Conservation (phyloP, 225 moss, liverwort and hornwort species). For the Straminergon stramineum region DNA sequence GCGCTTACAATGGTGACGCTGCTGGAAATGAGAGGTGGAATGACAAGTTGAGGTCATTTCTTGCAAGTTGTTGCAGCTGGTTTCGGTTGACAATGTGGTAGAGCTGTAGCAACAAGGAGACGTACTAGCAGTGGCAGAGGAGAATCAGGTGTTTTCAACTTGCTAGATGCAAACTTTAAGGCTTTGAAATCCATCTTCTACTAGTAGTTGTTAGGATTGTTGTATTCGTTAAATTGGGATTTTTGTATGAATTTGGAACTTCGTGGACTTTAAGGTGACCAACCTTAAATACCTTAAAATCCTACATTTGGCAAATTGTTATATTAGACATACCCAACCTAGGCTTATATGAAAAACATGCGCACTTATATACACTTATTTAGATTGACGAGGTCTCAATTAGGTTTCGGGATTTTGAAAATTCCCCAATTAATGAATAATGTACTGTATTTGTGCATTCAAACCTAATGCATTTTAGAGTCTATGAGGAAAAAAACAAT, state of each 20-base stretch:
- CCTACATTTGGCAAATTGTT: background rate
- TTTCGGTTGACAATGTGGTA: background rate
- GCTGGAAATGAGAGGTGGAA: background rate
- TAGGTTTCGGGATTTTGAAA: background rate
- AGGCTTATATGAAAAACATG: background rate
- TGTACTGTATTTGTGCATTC: background rate
- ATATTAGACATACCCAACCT: background rate
- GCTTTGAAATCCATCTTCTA: background rate
- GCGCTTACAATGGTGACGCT: background rate
- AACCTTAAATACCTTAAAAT: background rate
- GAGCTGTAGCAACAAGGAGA: background rate
- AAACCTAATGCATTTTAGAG: background rate
- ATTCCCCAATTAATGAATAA: no score
- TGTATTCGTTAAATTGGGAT: background rate
- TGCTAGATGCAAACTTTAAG: background rate
- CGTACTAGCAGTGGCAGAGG: background rate
- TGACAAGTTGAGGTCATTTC: background rate
- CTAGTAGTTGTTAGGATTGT: background rate
- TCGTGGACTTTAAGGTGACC: background rate
- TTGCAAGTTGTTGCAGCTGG: background rate
- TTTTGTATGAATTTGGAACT: background rate
- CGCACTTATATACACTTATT: background rate
- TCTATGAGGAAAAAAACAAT: background rate
- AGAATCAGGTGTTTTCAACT: background rate
- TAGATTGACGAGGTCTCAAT: background rate